Conservation (phyloP, 2,329 filamentous ascomycete species). For the Fusarium stilboides region DNA sequence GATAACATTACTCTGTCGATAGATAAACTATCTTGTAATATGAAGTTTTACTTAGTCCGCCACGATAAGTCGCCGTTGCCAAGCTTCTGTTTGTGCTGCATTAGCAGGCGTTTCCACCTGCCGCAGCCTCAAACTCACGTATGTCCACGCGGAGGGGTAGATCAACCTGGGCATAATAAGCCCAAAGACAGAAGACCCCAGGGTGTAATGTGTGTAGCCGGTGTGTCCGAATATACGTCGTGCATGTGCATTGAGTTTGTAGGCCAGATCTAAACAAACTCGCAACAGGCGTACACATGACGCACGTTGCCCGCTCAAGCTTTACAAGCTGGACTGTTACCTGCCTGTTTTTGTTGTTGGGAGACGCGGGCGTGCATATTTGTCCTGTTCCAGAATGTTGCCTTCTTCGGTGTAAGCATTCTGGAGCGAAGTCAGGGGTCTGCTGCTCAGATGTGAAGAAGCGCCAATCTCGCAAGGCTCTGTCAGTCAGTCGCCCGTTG, state of each 20-base stretch:
- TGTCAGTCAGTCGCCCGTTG: no score
- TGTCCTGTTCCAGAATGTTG: no score
- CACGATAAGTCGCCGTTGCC: neutral
- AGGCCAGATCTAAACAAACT: neutral
- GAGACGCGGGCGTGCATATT: neutral
- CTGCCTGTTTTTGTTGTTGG: neutral
- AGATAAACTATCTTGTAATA: conserved; percentile 1
- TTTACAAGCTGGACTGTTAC: neutral
- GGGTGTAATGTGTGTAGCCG: neutral
- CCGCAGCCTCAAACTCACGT: neutral
- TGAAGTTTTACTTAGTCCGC: neutral
- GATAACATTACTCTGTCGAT: neutral
- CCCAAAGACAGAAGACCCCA: neutral
- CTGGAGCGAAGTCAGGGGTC: no score
- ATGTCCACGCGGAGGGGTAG: neutral
- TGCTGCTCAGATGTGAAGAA: no score
- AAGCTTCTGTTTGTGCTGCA: neutral
- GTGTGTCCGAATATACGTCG: neutral
- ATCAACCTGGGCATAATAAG: neutral
- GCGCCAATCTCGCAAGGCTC: no score
- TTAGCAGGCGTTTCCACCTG: neutral
- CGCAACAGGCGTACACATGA: neutral
- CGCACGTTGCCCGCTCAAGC: conserved; percentile 1
- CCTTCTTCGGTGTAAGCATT: neutral
- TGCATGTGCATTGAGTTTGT: neutral